Evolutionary conservation across 2,329 filamentous ascomycete species (phyloP).

Genomic region (Hymenoscyphus repandus): DNA sequence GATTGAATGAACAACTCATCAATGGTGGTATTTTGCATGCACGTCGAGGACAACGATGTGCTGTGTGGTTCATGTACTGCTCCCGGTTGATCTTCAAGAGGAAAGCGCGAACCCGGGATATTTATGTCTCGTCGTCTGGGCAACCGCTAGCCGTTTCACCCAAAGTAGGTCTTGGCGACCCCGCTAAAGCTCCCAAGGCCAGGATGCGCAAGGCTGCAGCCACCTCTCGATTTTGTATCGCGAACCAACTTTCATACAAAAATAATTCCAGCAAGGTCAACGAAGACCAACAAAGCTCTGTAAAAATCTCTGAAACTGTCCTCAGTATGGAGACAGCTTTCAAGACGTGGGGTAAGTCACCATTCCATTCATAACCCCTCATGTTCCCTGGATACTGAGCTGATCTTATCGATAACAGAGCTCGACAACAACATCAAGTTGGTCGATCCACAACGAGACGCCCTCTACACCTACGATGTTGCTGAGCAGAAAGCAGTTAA

Average conservation of each 20-base stretch:
- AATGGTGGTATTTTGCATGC: slow-evolving; percentile 12
- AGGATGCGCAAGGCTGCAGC: slow-evolving; percentile 9
- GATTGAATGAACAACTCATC: slow-evolving; percentile 21
- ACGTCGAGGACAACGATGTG: slow-evolving; percentile 7
- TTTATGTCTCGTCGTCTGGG: background rate
- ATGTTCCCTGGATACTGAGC: slow-evolving; percentile 14
- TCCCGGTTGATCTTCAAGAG: no score
- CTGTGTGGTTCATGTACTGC: no score
- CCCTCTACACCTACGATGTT: slow-evolving; percentile 79
- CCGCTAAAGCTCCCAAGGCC: background rate
- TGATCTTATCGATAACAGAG: slow-evolving; percentile 50
- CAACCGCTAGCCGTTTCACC: slow-evolving; percentile 1
- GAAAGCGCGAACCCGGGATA: background rate
- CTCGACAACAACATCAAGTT: slow-evolving; percentile 81
- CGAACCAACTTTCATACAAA: background rate
- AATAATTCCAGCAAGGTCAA: background rate
- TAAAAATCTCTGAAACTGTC: no score
- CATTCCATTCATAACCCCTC: slow-evolving; percentile 5
- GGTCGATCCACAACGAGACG: slow-evolving; percentile 81
- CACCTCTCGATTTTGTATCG: background rate
- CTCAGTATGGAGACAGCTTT: slow-evolving; percentile 48
- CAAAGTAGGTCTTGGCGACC: background rate
- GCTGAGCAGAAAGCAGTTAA: slow-evolving; percentile 62
- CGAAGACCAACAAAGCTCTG: background rate
- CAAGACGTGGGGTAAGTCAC: slow-evolving; percentile 53